Percentiles rank a stretch among this genome's conserved stretches.
phyloP scores from a whole-genome alignment of 1,284 basidiomycete species.

The Leucoagaricus sp. region DNA sequence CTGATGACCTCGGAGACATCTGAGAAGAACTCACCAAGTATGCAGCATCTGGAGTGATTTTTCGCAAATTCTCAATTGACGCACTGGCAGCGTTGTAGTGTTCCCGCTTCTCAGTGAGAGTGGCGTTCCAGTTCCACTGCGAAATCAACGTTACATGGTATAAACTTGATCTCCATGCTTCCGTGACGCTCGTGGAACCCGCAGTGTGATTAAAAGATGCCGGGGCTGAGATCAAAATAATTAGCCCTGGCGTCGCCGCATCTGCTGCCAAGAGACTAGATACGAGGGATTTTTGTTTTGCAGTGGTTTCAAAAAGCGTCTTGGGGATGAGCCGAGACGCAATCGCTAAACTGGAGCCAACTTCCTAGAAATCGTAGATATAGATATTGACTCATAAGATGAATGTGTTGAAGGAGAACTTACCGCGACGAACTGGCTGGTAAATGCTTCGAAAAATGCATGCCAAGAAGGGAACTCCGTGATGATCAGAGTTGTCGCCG shows the following conservation, averaged over 20 bases:
- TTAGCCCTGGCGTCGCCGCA: slow-evolving; percentile 41
- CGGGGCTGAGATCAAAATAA: slow-evolving; percentile 40
- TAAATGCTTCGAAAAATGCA: slow-evolving; percentile 41
- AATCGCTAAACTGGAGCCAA: slow-evolving; percentile 39
- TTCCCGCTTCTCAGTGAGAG: slow-evolving; percentile 34
- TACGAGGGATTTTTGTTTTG: slow-evolving; percentile 32
- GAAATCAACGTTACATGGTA: slow-evolving; percentile 47
- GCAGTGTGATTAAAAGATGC: slow-evolving; percentile 25
- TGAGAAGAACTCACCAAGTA: slow-evolving; percentile 42
- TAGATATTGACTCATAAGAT: background rate
- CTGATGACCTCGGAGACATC: background rate
- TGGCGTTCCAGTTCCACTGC: slow-evolving; percentile 45
- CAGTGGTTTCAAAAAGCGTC: slow-evolving; percentile 33
- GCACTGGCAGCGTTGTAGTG: slow-evolving; percentile 37
- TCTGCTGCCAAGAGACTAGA: slow-evolving; percentile 37
- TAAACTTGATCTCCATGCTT: slow-evolving; percentile 45
- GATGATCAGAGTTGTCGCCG: slow-evolving; percentile 28
- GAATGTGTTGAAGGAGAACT: slow-evolving; percentile 20
- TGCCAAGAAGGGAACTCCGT: slow-evolving; percentile 39
- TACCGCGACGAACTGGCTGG: slow-evolving; percentile 30
- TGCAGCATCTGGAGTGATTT: slow-evolving; percentile 50
- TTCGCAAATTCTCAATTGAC: slow-evolving; percentile 41
- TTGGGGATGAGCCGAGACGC: slow-evolving; percentile 45
- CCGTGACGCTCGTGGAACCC: slow-evolving; percentile 44
- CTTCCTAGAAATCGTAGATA: slow-evolving; percentile 26